A percentile compares a stretch with the other conserved stretches of the same genome.
Evolutionary conservation across 306 rosid genomes (phyloP).

Genomic region (Medicago arabica): DNA sequence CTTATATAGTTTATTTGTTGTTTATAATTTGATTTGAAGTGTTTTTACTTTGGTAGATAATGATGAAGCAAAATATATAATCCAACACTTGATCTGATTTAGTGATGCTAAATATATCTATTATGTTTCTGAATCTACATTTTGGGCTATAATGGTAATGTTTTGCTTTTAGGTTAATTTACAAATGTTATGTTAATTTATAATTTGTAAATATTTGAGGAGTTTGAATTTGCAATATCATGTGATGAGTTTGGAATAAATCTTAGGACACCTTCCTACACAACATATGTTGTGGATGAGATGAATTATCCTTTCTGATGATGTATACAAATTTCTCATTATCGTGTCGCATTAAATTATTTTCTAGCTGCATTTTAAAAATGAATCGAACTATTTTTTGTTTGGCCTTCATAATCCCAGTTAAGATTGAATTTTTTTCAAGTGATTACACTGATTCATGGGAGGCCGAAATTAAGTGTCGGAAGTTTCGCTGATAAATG

Average conservation of each 20-base stretch:
- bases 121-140: conserved; percentile 47
- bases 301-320: conserved; percentile 49
- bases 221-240: neutral
- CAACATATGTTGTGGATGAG: conserved; percentile 53
- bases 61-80: conserved; percentile 50
- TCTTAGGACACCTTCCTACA: conserved; percentile 73
- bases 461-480: conserved; percentile 58
- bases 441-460: conserved; percentile 85
- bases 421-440: conserved; percentile 43
- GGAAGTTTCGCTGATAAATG: conserved; percentile 88
- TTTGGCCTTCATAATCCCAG: conserved; percentile 89
- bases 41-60: neutral
- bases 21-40: conserved; percentile 27
- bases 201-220: too few species aligned
- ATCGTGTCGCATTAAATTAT: too few species aligned
- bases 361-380: too few species aligned
- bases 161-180: too few species aligned
- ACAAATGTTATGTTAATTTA: too few species aligned
- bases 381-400: too few species aligned
- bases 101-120: conserved; percentile 34
- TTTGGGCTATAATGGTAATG: too few species aligned
- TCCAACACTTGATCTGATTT: conserved; percentile 58
- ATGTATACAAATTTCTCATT: neutral
- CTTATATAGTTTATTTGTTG: neutral
- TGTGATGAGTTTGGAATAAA: conserved; percentile 56